These are phyloP conservation scores for Cinnamomum micranthum DNA, from an alignment of 164 flowering plant genomes.

Conservation along the genomic window DNA sequence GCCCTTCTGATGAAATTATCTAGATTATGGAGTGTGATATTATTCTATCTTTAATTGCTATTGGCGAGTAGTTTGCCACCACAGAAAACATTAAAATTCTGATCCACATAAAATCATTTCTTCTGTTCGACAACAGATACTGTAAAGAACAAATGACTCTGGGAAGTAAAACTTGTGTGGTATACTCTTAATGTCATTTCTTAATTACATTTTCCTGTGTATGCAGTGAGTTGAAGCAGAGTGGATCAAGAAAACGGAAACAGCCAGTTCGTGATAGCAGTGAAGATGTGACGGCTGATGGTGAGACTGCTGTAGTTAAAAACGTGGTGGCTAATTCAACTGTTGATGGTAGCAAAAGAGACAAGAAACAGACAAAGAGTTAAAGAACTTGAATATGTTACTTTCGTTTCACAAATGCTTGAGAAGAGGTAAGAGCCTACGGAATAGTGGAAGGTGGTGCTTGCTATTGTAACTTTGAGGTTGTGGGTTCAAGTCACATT, in stretches of 20 bases:
- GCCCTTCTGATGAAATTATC: background rate
- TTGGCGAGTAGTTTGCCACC: background rate
- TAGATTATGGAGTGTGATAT: background rate
- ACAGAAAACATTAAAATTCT: too few relatives aligned
- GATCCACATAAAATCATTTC: background rate
- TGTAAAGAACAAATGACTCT: too few relatives aligned
- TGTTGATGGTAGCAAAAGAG: background rate
- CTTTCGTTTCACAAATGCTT: background rate
- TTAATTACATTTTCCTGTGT: background rate
- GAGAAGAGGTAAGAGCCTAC: too few relatives aligned
- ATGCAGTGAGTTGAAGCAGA: constrained; percentile 4
- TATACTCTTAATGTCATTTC: background rate
- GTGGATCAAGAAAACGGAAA: background rate
- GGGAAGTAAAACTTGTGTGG: background rate
- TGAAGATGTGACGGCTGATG: background rate
- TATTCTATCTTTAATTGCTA: background rate
- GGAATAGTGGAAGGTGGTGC: too few relatives aligned
- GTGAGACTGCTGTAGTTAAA: background rate
- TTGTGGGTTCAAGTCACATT: too few relatives aligned
- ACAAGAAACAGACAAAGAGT: constrained; percentile 14
- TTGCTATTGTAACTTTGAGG: too few relatives aligned
- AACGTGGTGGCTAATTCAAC: background rate
- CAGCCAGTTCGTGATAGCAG: background rate
- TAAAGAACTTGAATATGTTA: constrained; percentile 7
- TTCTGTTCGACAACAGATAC: background rate